Evolutionary conservation across 257 asterid genomes (phyloP).

Genomic region (Jacaranda mimosifolia): DNA sequence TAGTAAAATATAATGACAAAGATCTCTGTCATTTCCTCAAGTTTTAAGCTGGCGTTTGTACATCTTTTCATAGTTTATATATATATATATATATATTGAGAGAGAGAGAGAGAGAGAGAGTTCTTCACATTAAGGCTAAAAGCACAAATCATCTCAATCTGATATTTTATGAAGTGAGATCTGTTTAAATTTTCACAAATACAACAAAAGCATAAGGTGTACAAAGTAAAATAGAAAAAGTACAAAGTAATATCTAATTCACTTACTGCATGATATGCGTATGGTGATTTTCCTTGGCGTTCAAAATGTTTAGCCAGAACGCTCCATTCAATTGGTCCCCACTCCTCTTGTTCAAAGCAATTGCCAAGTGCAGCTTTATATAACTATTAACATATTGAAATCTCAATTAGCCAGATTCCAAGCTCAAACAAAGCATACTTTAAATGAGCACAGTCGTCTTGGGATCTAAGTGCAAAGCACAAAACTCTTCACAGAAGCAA

Average conservation of each 20-base stretch:
- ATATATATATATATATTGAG: too few relatives aligned
- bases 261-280: conserved; percentile 97
- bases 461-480: not conserved
- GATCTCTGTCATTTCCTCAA: too few relatives aligned
- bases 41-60: not conserved
- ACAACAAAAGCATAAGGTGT: conserved; percentile 22
- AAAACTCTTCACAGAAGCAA: not conserved
- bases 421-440: not conserved
- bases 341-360: conserved; percentile 86
- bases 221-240: conserved; percentile 3
- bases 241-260: conserved; percentile 20
- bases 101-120: not conserved
- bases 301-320: conserved; percentile 90
- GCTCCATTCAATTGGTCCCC: conserved; percentile 98
- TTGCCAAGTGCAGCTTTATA: conserved; percentile 86
- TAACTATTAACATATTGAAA: conserved; percentile 49
- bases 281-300: conserved; percentile 94
- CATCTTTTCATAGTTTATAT: not conserved
- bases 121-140: not conserved
- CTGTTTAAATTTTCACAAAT: conserved; percentile 6
- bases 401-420: conserved; percentile 28
- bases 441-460: not conserved
- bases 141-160: conserved; percentile 5
- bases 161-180: not conserved
- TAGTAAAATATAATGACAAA: too few relatives aligned